Evolutionary conservation across 2,329 filamentous ascomycete genomes (phyloP).

Genomic region (Escovopsis sp.): DNA sequence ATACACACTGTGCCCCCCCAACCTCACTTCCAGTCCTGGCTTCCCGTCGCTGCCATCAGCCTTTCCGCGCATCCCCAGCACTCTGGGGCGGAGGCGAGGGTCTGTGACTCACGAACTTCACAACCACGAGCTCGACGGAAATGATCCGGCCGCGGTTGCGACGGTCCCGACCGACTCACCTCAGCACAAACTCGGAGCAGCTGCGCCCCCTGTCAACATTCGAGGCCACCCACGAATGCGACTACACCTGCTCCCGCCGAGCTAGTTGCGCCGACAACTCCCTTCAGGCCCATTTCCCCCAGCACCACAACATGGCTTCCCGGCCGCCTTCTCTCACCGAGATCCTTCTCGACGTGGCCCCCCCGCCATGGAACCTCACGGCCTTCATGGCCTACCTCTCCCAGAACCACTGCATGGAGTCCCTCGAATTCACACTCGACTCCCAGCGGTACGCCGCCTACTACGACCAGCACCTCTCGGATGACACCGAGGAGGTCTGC

Average conservation of each 20-base stretch:
- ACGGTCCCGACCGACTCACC: slow-evolving; percentile 27
- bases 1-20: too few species aligned
- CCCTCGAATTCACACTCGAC: slow-evolving; percentile 91
- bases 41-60: too few species aligned
- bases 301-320: slow-evolving; percentile 15
- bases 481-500: slow-evolving; percentile 47
- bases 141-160: slow-evolving; percentile 34
- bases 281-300: slow-evolving; percentile 21
- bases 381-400: slow-evolving; percentile 96
- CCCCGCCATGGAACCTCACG: slow-evolving; percentile 75
- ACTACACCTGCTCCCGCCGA: slow-evolving; percentile 29
- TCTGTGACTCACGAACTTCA: too few species aligned
- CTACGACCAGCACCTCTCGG: slow-evolving; percentile 27
- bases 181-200: slow-evolving; percentile 25
- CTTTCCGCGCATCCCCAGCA: too few species aligned
- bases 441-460: slow-evolving; percentile 65
- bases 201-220: slow-evolving; percentile 29
- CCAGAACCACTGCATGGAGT: slow-evolving; percentile 93
- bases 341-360: slow-evolving; percentile 72
- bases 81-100: too few species aligned
- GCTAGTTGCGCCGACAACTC: slow-evolving; percentile 32
- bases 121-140: slow-evolving; percentile 5
- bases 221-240: slow-evolving; percentile 30
- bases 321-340: slow-evolving; percentile 60
- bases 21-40: too few species aligned